A percentile compares a stretch with the other conserved stretches of the same genome.
These are phyloP conservation scores for Coemansia sp. DNA, from an alignment of 192 early-diverging fungal species.

Conservation along the genomic window DNA sequence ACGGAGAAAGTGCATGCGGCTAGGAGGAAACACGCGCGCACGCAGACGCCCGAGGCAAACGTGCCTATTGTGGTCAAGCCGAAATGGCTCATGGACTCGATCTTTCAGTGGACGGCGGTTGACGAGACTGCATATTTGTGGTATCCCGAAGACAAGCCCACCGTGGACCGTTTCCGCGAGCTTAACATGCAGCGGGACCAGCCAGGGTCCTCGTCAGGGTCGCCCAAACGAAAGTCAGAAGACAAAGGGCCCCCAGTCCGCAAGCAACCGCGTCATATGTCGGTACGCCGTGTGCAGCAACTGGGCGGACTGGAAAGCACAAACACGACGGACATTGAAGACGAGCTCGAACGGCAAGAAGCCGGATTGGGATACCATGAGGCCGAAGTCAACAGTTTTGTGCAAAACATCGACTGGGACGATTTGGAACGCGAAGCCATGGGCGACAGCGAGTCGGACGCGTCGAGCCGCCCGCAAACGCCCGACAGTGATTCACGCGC, in stretches of 20 bases:
- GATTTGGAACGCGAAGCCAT: slow-evolving; percentile 58
- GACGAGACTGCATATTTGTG: slow-evolving; percentile 67
- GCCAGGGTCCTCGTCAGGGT: background rate
- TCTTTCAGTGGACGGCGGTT: slow-evolving; percentile 66
- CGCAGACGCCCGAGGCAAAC: slow-evolving; percentile 61
- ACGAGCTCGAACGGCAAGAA: slow-evolving; percentile 54
- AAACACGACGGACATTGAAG: slow-evolving; percentile 52
- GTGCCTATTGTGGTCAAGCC: slow-evolving; percentile 39
- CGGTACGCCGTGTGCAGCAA: slow-evolving; percentile 21
- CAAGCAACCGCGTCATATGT: background rate
- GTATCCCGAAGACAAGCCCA: slow-evolving; percentile 32
- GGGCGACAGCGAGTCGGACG: slow-evolving; percentile 51
- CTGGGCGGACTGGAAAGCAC: slow-evolving; percentile 47
- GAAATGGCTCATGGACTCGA: slow-evolving; percentile 70
- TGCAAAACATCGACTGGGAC: slow-evolving; percentile 59
- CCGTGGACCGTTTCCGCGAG: slow-evolving; percentile 11
- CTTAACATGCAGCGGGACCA: background rate
- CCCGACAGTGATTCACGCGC: background rate
- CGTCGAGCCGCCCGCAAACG: background rate
- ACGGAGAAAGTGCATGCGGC: slow-evolving; percentile 79
- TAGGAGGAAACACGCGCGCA: slow-evolving; percentile 27
- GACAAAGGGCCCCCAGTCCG: slow-evolving; percentile 4
- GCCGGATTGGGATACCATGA: slow-evolving; percentile 53
- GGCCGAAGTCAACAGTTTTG: slow-evolving; percentile 55
- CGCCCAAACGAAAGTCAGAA: slow-evolving; percentile 16